phyloP scores from a whole-genome alignment of 2,329 filamentous ascomycete species.

The Stenocarpella maydis region DNA sequence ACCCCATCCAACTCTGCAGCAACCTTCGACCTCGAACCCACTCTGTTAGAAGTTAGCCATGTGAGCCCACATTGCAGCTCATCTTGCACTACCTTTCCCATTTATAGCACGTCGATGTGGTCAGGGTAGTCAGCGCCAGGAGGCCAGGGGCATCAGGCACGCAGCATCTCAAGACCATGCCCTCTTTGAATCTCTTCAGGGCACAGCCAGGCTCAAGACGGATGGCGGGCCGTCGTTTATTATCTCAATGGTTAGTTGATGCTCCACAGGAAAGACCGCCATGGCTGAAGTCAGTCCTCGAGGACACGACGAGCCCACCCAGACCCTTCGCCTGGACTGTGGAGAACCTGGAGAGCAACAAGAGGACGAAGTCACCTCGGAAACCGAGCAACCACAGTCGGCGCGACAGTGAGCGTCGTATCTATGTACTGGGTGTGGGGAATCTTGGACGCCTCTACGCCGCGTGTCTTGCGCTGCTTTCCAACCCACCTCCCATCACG shows the following conservation, averaged over 20 bases:
- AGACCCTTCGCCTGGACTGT: constrained; percentile 38
- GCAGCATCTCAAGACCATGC: constrained; percentile 23
- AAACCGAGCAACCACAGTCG: constrained; percentile 34
- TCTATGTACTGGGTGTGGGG: constrained; percentile 82
- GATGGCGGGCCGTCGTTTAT: background rate
- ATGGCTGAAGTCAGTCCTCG: constrained; percentile 36
- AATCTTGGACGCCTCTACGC: constrained; percentile 85
- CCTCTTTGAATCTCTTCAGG: constrained; percentile 4
- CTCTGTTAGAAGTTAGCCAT: background rate
- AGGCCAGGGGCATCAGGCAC: constrained; percentile 8
- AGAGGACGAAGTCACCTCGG: constrained; percentile 18
- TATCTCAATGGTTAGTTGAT: constrained; percentile 1
- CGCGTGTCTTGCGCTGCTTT: constrained; percentile 69
- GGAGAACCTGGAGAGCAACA: constrained; percentile 31
- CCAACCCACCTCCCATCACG: constrained; percentile 74
- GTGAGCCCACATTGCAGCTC: constrained; percentile 2
- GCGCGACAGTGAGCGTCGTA: constrained; percentile 50
- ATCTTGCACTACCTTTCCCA: background rate
- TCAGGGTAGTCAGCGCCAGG: background rate
- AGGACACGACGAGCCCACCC: constrained; percentile 32
- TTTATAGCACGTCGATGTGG: background rate
- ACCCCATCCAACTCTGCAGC: background rate
- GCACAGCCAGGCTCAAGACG: background rate
- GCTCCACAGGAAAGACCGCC: constrained; percentile 24
- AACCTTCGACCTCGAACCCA: background rate